Evolutionary conservation across 495 filamentous ascomycete species (phyloP), one percentile per base, ranked within the genome.

Genomic region (Rhizodiscina lignyota): DNA sequence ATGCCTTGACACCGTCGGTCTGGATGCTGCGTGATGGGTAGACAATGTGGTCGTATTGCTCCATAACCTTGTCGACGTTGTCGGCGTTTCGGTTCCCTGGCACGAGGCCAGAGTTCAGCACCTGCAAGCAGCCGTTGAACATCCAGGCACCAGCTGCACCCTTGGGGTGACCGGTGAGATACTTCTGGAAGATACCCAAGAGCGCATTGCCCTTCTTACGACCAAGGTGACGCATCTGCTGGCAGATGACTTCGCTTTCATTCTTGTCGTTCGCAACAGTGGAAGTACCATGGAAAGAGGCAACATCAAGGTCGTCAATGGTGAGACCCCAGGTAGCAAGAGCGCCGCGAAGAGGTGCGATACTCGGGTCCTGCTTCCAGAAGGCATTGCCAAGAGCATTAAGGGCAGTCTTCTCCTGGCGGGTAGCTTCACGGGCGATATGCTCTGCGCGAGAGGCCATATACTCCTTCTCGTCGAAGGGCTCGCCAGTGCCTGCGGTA

Each of bases 201-300:
- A 99, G 64, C 19, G 91, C 84, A 54, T 99, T 96, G 48, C 89
- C 89, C 70, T 93, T 94, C 58, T 75, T 72, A 34, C 89, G 79
- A 40, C 91, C 89, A 31, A 99, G 77, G 55, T 99, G 91, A 47
- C 72, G 76, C 59, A 99, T 67, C 62, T 96, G 92, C 58, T 94
- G 81, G 67, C 87, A 94, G 46, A 99, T 77, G 50, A 93, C 86
- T 38, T 89, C 85, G 19, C 89, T 94, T 57, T 99, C 89, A 55
- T 99, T 99, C 74, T 99, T 99, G 65, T 99, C 89, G 52, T 99
- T 99, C 37, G 89, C 89, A 40, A 91, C 84, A 24, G 89, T 99
- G 16, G 87, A 94, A 20, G 89, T 99, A 42, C 89, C 89, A 60
- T 99, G 89, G 79, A 96, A 99, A 16, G 89, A 96, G 5, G 87